Evolutionary conservation across 2,329 filamentous ascomycete species (phyloP), one percentile per base, ranked within the genome.

Genomic region (Scedosporium minutisporum): DNA sequence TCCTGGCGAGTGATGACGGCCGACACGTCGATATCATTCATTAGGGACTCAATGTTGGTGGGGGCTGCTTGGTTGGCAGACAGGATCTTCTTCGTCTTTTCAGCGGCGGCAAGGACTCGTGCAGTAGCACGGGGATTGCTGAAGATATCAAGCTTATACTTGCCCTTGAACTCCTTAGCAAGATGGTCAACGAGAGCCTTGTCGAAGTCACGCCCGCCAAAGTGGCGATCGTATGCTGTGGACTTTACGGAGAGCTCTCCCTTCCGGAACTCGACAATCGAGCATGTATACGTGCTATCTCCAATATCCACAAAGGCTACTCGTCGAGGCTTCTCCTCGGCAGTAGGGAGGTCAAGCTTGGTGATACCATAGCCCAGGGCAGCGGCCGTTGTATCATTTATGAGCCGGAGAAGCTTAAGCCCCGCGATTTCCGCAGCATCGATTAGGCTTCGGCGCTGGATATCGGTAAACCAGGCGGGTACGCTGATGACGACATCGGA

Each of bases 41-140:
- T 97, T 69, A 99, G 82, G 42, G 93, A 97, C 81, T 99, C 95
- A 71, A 99, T 96, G 82, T 93, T 97, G 76, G 99, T 78, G 59
- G 93, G 91, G 18, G 93, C 92, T 72, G 89, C 85, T 69, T 93
- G 89, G 80, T 97, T 97, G 74, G 95, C 95, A 42, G 93, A 97
- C 63, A 99, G 82, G 63, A 97, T 88, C 87, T 97, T 97, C 88
- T 99, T 99, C 74, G 96, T 80, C 84, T 96, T 97, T 84, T 99
- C 95, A 62, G 93, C 92, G 63, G 90, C 92, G 65, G 91, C 87
- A 51, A 90, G 84, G 69, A 96, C 90, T 74, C 95, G 91, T 68
- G 93, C 87, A 76, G 88, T 85, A 64, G 93, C 95, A 80, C 96
- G 96, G 68, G 87, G 85, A 80, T 97, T 95, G 68, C 86, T 87